Evolutionary conservation across 306 rosid genomes (phyloP), one percentile per base, ranked within the genome.

Genomic region (Datisca glomerata): DNA sequence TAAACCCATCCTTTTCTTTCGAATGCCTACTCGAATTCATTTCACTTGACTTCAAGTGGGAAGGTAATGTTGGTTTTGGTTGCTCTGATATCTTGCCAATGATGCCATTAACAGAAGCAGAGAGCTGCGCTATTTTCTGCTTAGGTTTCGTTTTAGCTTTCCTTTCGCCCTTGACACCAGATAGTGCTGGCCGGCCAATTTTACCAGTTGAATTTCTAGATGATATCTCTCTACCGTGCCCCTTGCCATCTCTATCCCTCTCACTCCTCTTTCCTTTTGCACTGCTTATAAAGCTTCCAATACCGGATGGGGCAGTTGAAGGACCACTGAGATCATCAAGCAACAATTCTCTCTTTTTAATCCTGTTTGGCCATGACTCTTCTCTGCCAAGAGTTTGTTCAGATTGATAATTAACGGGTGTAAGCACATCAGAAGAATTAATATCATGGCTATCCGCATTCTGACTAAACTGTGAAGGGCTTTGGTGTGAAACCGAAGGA

Each of bases 261-360:
- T 89, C 99, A 36, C 96, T 91, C 58, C 99, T 73, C 86, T 78
- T 91, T 50, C 96, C 96, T 67, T 91, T 91, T 53, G 96, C 92
- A 66, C 73, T 85, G 72, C 85, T 78, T 24, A 91, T 64, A 64
- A 91, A 72, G 70, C 35, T 61, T 55, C 83, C 93, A 32, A 84
- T 72, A 70, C 68, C 82, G n/a, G 85, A 40, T 13, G 79, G 77
- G 37, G 47, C 64, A 67, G 60, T 63, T 45, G 77, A 64, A 59
- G 63, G 54, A 66, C 73, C 68, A 47, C 91, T 94, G 14, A 91
- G 84, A 65, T 85, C 96, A 62, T 91, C 99, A 37, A 91, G 96
- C 21, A 74, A 70, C 45, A 91, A 74, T 69, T 84, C 94, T 78
- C 94, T 85, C 86, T 80, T 91, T 71, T 85, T 91, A 66, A 85